A percentile compares a stretch with the other conserved stretches of the same genome.
These are phyloP conservation scores for Neoascochyta sp. DNA, from an alignment of 2,329 filamentous ascomycete species.

Conservation along the genomic window DNA sequence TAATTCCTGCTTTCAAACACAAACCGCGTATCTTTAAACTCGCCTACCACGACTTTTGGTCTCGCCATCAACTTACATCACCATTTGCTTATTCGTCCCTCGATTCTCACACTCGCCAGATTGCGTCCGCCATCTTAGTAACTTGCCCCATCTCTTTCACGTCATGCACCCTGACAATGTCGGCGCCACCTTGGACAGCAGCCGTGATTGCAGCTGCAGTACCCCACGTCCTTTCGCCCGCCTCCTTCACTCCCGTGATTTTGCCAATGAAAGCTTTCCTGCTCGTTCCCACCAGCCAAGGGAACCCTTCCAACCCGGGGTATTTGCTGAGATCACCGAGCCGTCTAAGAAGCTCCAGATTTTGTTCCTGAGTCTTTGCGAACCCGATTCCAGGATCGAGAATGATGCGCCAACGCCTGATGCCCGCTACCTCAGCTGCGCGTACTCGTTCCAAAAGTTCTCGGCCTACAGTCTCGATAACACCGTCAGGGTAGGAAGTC, in stretches of 20 bases:
- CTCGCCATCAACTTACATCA: no score
- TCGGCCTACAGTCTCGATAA: constrained; percentile 60
- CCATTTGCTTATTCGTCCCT: no score
- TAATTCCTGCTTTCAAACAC: no score
- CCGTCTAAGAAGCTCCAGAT: constrained; percentile 71
- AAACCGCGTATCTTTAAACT: no score
- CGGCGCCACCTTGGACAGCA: constrained; percentile 80
- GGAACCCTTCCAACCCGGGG: constrained; percentile 61
- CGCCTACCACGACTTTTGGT: no score
- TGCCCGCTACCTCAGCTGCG: constrained; percentile 75
- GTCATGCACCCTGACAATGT: constrained; percentile 91
- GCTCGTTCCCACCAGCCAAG: constrained; percentile 87
- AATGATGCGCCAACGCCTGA: constrained; percentile 89
- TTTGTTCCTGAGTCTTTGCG: constrained; percentile 78
- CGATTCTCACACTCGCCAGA: constrained; percentile 61
- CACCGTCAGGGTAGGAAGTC: constrained; percentile 60
- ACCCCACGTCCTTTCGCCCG: constrained; percentile 72
- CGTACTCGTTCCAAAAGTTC: constrained; percentile 69
- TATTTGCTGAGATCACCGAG: constrained; percentile 55
- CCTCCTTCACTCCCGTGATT: constrained; percentile 70
- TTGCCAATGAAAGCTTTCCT: constrained; percentile 85
- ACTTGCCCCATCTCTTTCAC: constrained; percentile 82
- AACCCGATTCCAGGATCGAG: constrained; percentile 94
- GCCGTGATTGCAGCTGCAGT: constrained; percentile 86
- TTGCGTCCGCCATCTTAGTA: constrained; percentile 85